Conservation (phyloP, 371 early-diverging fungal genomes). For the Capniomyces stellatus region DNA sequence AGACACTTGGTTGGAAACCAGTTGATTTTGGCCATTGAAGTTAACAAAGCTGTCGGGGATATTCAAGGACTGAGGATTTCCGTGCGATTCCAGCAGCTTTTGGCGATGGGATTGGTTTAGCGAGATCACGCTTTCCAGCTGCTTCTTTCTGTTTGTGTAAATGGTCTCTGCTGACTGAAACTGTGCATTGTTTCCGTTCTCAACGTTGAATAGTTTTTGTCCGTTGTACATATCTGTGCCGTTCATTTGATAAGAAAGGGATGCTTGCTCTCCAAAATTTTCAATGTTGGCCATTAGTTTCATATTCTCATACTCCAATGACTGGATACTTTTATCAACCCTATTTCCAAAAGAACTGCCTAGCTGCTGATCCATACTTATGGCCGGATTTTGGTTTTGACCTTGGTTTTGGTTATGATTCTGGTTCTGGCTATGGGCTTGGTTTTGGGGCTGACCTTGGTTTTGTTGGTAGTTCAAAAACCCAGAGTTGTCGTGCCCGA, state of each 20-base stretch:
- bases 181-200: neutral
- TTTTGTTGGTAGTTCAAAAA: neutral
- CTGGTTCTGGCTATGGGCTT: neutral
- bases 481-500: neutral
- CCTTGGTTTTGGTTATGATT: neutral
- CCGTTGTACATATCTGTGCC: neutral
- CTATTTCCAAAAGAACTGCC: too few species aligned
- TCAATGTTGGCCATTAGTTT: neutral
- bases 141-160: neutral
- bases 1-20: too few species aligned
- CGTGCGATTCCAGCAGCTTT: too few species aligned
- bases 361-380: neutral
- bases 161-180: neutral
- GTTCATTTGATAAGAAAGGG: neutral
- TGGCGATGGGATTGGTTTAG: neutral
- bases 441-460: neutral
- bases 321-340: neutral
- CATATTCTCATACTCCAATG: neutral
- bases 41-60: too few species aligned
- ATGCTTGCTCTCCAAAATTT: neutral
- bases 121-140: neutral
- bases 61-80: too few species aligned
- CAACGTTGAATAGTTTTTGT: neutral
- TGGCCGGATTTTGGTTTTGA: too few species aligned
- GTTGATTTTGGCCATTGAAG: too few species aligned